phyloP scores from a whole-genome alignment of 1,139 yeast genomes.

The Hemisphaericaspora xylanilytica region DNA sequence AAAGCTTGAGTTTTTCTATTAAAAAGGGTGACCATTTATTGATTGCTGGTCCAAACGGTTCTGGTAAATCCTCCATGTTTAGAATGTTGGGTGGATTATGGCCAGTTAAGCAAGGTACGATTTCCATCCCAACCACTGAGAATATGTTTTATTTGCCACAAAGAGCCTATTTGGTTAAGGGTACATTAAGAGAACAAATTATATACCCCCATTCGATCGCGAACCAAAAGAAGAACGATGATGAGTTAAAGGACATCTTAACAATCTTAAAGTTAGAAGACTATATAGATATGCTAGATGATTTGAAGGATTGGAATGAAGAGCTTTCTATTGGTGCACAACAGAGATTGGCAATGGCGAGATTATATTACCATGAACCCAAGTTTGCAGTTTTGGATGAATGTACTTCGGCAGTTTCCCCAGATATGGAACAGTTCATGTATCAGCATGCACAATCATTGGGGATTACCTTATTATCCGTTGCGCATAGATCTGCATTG shows the following conservation, averaged over 20 bases:
- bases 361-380: constrained; percentile 87
- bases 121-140: constrained; percentile 63
- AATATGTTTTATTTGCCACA: constrained; percentile 91
- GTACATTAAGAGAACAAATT: constrained; percentile 80
- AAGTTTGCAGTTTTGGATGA: constrained; percentile 93
- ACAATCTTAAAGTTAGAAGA: constrained; percentile 58
- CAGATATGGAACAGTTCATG: constrained; percentile 89
- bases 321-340: constrained; percentile 90
- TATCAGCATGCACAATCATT: constrained; percentile 77
- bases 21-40: constrained; percentile 81
- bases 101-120: constrained; percentile 71
- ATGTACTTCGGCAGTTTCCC: constrained; percentile 91
- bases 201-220: constrained; percentile 77
- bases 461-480: constrained; percentile 83
- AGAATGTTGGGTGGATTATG: constrained; percentile 90
- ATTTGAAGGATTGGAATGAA: constrained; percentile 81
- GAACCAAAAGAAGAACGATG: constrained; percentile 52
- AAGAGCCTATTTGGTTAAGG: constrained; percentile 76
- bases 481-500: constrained; percentile 86
- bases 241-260: constrained; percentile 62
- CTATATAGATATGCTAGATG: constrained; percentile 50
- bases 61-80: constrained; percentile 90
- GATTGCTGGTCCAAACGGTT: constrained; percentile 94
- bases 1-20: constrained; percentile 65
- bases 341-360: constrained; percentile 90